These are phyloP conservation scores for Capronia coronata DNA, from an alignment of 2,329 filamentous ascomycete genomes.

Conservation along the genomic window DNA sequence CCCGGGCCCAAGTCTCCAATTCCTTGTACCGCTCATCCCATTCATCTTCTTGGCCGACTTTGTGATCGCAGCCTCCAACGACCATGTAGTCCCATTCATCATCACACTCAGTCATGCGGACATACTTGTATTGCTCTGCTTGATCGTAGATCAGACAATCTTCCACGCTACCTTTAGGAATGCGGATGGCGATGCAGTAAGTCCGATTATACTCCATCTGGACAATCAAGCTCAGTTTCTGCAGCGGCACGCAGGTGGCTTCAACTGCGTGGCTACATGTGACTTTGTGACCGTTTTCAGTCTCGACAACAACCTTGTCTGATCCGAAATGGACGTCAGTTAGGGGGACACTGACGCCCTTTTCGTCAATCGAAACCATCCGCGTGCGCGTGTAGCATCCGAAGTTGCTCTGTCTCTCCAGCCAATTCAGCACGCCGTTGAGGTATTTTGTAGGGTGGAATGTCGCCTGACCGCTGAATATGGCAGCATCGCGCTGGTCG, in stretches of 20 bases:
- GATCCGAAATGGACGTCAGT: constrained; percentile 37
- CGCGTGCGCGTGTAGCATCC: constrained; percentile 48
- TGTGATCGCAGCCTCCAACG: constrained; percentile 53
- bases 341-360: constrained; percentile 38
- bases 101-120: constrained; percentile 49
- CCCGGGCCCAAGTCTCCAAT: constrained; percentile 49
- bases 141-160: constrained; percentile 53
- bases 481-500: constrained; percentile 47
- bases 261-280: constrained; percentile 47
- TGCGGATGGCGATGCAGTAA: constrained; percentile 52
- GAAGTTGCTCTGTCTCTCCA: constrained; percentile 49
- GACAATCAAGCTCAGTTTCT: constrained; percentile 49
- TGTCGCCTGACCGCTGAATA: constrained; percentile 46
- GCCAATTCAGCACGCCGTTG: constrained; percentile 47
- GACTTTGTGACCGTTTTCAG: constrained; percentile 43
- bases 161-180: constrained; percentile 48
- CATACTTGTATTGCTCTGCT: constrained; percentile 51
- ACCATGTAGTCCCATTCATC: constrained; percentile 51
- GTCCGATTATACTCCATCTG: constrained; percentile 51
- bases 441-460: constrained; percentile 55
- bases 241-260: constrained; percentile 51
- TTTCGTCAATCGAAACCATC: constrained; percentile 44
- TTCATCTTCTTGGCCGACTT: constrained; percentile 48
- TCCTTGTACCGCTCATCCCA: constrained; percentile 44
- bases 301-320: constrained; percentile 45